These are phyloP conservation scores for Astragalus glycyphyllos DNA, from an alignment of 306 rosid species.

Conservation along the genomic window DNA sequence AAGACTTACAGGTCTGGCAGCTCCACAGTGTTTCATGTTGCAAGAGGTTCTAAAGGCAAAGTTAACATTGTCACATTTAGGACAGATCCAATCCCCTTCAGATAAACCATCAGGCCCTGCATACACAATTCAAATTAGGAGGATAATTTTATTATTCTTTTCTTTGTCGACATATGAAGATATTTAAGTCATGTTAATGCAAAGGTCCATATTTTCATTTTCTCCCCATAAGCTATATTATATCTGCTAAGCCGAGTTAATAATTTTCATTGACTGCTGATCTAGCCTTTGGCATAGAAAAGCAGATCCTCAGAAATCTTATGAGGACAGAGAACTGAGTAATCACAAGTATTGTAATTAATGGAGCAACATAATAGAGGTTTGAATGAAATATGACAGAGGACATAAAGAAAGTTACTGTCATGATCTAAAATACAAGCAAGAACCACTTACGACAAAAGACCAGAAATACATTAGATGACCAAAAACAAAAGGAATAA, in stretches of 20 bases:
- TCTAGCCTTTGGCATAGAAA: no score
- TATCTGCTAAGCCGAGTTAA: no score
- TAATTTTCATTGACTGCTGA: no score
- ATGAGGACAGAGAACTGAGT: no score
- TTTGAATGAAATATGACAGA: neutral
- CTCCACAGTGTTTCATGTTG: slow-evolving; percentile 65
- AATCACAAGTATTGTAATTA: no score
- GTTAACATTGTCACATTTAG: slow-evolving; percentile 59
- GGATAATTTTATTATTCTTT: neutral
- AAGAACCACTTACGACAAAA: neutral
- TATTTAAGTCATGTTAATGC: neutral
- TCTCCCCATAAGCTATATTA: no score
- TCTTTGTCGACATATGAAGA: neutral
- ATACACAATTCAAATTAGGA: slow-evolving; percentile 29
- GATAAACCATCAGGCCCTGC: slow-evolving; percentile 55
- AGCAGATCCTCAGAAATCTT: no score
- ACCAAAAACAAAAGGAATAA: neutral
- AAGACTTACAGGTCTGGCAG: slow-evolving; percentile 57
- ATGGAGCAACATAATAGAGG: no score
- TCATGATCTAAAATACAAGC: neutral
- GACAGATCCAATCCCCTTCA: slow-evolving; percentile 59
- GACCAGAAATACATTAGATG: neutral
- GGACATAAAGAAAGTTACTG: neutral
- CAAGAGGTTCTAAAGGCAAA: slow-evolving; percentile 63
- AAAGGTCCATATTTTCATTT: neutral